Base-by-base conservation (phyloP, 2,329 filamentous ascomycete genomes). In the Fusarium nygamai region DNA sequence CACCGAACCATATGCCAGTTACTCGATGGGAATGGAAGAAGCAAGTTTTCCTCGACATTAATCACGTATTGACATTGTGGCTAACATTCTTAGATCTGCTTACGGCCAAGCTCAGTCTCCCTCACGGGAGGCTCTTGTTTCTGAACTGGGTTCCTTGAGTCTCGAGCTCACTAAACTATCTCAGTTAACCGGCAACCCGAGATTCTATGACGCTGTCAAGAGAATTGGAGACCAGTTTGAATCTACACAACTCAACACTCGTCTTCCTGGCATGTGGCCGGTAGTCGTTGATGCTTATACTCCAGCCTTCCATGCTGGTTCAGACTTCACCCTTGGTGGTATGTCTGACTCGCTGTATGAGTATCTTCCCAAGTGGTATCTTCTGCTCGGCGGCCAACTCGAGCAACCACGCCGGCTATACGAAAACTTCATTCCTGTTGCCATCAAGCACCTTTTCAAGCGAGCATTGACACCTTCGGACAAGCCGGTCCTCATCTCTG, bases 361-460 rank as follows among this genome's bases (percentile, higher is more conserved):
- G 78, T 96, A 95, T 79, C 88, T 94, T 69, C 86, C 89, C 3
- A 85, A 94, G 79, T 87, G 92, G 81, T 88, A 92, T 76, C 83
- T 92, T 48, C 85, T 94, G 13, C 86, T 94, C 1, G 90, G 90
- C 29, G 92, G 92, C n/a, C 69, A 76, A 24, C 79, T 84, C 36
- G 78, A 79, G 27, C 77, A 79, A 38, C 77, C 77, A 24, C 76
- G 76, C 27, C 62, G 64, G 20, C 78, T 81, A 53, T 86, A 85
- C 60, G 81, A 82, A 65, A 76, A 77, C 29, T 83, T 86, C 76
- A 81, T 81, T 43, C 78, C 68, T 20, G 86, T 80, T 77, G 92
- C 83, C 14, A 78, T 90, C 69, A 85, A 89, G 63, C 83, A 91
- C 67, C 84, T 94, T n/a, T 87, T 94, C 67, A 94, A 90, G 81